phyloP scores from a whole-genome alignment of 108 stramenopile species.

The Pseudonitzschia pungens region DNA sequence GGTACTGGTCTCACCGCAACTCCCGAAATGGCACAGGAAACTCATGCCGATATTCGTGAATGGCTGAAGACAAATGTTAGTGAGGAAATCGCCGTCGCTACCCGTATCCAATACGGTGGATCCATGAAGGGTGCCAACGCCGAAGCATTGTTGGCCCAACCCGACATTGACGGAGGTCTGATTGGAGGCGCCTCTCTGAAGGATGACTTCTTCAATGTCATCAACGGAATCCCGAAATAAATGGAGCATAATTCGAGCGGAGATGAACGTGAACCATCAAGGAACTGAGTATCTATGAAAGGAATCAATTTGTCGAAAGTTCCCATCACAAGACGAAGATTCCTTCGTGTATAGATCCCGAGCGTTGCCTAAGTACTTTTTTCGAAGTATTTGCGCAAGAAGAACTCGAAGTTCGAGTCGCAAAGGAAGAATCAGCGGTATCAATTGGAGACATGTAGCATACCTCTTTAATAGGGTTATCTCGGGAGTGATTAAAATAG shows the following conservation, averaged over 20 bases:
- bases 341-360: too few relatives aligned
- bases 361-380: too few relatives aligned
- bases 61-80: constrained; percentile 91
- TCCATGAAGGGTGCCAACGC: constrained; percentile 94
- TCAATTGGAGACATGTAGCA: too few relatives aligned
- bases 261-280: too few relatives aligned
- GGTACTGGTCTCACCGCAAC: constrained; percentile 99
- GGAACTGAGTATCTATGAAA: too few relatives aligned
- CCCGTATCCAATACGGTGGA: constrained; percentile 97
- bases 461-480: too few relatives aligned
- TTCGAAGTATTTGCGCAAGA: too few relatives aligned
- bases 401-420: too few relatives aligned
- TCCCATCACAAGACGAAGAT: too few relatives aligned
- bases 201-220: constrained; percentile 93
- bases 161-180: constrained; percentile 95
- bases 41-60: constrained; percentile 90
- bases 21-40: constrained; percentile 99
- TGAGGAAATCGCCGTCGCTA: constrained; percentile 74
- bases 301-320: too few relatives aligned
- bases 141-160: constrained; percentile 73
- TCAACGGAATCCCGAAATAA: constrained; percentile 84
- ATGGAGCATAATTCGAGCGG: background rate
- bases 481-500: too few relatives aligned
- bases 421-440: too few relatives aligned
- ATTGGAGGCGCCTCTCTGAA: constrained; percentile 95